phyloP scores from a whole-genome alignment of 352 stramenopile species.

The Globisporangium viniferum region DNA sequence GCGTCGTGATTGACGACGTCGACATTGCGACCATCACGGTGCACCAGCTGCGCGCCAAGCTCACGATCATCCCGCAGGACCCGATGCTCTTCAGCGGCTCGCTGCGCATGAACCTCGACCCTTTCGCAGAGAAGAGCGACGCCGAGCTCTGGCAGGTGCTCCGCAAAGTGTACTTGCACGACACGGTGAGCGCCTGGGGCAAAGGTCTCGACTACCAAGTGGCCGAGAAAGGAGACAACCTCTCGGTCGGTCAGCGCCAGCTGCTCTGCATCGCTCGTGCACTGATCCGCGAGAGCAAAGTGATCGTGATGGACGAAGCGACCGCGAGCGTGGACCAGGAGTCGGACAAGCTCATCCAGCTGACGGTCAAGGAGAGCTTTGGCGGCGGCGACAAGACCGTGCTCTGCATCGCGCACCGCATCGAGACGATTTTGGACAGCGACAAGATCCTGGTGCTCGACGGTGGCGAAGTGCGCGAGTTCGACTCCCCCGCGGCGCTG shows the following conservation, averaged over 20 bases:
- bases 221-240: constrained; percentile 89
- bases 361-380: constrained; percentile 55
- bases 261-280: constrained; percentile 93
- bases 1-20: constrained; percentile 83
- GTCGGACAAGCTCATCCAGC: constrained; percentile 78
- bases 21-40: constrained; percentile 53
- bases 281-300: constrained; percentile 76
- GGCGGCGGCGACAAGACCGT: constrained; percentile 69
- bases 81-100: constrained; percentile 89
- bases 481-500: constrained; percentile 68
- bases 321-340: constrained; percentile 89
- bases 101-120: constrained; percentile 88
- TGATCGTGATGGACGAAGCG: constrained; percentile 95
- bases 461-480: constrained; percentile 76
- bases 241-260: constrained; percentile 92
- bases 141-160: constrained; percentile 31
- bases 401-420: constrained; percentile 92
- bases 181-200: constrained; percentile 13
- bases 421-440: constrained; percentile 91
- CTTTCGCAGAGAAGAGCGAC: constrained; percentile 71
- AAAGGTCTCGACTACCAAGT: constrained; percentile 76
- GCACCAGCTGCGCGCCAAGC: constrained; percentile 23
- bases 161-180: constrained; percentile 25
- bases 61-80: constrained; percentile 82
- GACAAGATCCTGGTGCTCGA: constrained; percentile 88